Evolutionary conservation across 345 rosid genomes (phyloP), one percentile per base, ranked within the genome.

Genomic region (Citrus cavaleriei): DNA sequence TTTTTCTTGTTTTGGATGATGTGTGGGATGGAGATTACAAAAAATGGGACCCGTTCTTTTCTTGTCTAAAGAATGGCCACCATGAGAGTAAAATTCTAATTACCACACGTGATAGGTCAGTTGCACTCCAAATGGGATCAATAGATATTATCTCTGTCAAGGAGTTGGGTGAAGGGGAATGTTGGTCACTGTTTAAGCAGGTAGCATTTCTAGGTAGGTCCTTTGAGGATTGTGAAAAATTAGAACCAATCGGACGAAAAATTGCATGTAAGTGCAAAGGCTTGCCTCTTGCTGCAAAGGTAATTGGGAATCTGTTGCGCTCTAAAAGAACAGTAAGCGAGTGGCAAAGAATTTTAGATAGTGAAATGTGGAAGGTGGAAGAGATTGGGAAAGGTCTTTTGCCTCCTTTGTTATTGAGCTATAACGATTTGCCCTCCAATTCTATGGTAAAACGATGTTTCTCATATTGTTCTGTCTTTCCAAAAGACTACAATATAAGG

Each of bases 181-280:
- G 73, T 32, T 81, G 83, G 38, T 37, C 8, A 0, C 1, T 37
- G 38, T 37, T 37, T 1, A 37, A 37, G 38, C 38, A 6, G 1
- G 70, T 54, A 37, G 65, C 73, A 7, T 81, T 80, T 63, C 21
- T 21, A 10, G 72, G 83, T 16, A 64, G 59, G 46, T 62, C 19
- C 25, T 38, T 34, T 2, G 77, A 76, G 18, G 83, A 80, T 34
- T n/a, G 64, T 10, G n/a, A 32, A 10, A 22, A 51, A 32, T 34
- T 75, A 54, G 46, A 75, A 62, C 65, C 10, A 32, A 24, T 77
- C 1, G 77, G 80, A 30, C 58, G 34, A 58, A 59, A 72, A 76
- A 35, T 76, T 70, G 9, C 46, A 8, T 0, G 12, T 0, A 40
- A 40, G 46, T 40, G 46, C 46, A 40, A 40, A 9, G 46, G 12